These are phyloP conservation scores for Pseudogymnoascus sp. DNA, from an alignment of 2,329 filamentous ascomycete species.

Conservation along the genomic window DNA sequence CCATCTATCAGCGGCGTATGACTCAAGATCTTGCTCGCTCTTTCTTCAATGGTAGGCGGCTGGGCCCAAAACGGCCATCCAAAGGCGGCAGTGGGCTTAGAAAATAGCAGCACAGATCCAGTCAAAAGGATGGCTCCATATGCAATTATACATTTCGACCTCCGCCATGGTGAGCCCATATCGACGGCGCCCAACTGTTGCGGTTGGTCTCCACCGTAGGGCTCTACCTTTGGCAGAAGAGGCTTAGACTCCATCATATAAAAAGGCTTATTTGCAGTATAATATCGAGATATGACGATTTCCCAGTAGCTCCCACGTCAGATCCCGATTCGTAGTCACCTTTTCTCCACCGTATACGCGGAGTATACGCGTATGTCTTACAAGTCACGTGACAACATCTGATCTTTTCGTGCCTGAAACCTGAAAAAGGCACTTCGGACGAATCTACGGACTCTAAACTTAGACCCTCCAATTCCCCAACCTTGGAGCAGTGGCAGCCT, in stretches of 20 bases:
- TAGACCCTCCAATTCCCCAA: background rate
- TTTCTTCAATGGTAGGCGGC: conserved; percentile 21
- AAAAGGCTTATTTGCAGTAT: background rate
- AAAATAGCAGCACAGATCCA: conserved; percentile 14
- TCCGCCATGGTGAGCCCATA: conserved; percentile 4
- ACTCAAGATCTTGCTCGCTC: conserved; percentile 36
- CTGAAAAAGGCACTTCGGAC: background rate
- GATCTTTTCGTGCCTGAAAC: background rate
- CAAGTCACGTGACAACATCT: background rate
- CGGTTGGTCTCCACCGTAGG: background rate
- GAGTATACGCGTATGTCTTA: background rate
- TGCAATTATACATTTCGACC: conserved; percentile 4
- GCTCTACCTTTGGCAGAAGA: background rate
- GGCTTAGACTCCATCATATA: background rate
- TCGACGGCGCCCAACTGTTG: conserved; percentile 9
- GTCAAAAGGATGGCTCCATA: conserved; percentile 16
- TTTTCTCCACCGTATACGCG: background rate
- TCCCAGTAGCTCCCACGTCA: background rate
- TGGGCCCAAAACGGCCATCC: conserved; percentile 10
- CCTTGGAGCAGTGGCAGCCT: conserved; percentile 2
- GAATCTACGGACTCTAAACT: background rate
- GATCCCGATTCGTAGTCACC: background rate
- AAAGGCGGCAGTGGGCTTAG: background rate
- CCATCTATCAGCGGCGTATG: conserved; percentile 60
- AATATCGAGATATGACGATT: background rate